phyloP scores from a whole-genome alignment of 1,284 basidiomycete species.

The Puccinia triticina region DNA sequence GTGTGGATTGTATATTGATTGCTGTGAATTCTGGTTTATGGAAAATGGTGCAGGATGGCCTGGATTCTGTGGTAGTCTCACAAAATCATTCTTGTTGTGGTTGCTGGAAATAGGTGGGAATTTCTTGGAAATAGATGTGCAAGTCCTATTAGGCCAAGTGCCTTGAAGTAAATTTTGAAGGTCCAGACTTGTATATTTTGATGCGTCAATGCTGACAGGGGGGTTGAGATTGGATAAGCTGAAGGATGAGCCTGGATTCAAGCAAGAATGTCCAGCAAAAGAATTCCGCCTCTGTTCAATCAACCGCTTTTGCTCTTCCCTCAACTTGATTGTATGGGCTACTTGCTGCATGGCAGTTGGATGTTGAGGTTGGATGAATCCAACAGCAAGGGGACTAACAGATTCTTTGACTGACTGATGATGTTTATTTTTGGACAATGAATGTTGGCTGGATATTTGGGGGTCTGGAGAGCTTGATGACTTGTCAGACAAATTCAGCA shows the following conservation, averaged over 20 bases:
- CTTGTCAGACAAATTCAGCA: neutral
- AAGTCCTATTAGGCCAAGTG: neutral
- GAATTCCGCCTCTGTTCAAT: conserved; percentile 49
- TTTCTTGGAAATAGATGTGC: conserved; percentile 29
- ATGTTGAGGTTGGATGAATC: conserved; percentile 34
- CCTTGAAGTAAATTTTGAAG: conserved; percentile 14
- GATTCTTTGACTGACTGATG: conserved; percentile 4
- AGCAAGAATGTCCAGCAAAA: conserved; percentile 42
- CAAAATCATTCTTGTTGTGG: neutral
- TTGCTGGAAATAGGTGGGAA: neutral
- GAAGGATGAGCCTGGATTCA: conserved; percentile 23
- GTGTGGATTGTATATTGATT: neutral
- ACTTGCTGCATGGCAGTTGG: conserved; percentile 42
- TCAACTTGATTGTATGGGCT: conserved; percentile 45
- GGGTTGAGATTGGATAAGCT: neutral
- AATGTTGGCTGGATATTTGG: neutral
- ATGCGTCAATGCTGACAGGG: neutral
- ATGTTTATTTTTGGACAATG: conserved; percentile 7
- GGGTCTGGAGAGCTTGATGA: conserved; percentile 18
- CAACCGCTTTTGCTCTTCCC: conserved; percentile 49
- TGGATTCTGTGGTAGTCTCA: conserved; percentile 14
- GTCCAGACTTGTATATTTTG: neutral
- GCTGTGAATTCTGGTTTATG: neutral
- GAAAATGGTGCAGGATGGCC: neutral
- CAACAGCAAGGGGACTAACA: conserved; percentile 29